These are phyloP conservation scores for Huntiella savannae DNA, from an alignment of 2,329 filamentous ascomycete species.

Conservation along the genomic window DNA sequence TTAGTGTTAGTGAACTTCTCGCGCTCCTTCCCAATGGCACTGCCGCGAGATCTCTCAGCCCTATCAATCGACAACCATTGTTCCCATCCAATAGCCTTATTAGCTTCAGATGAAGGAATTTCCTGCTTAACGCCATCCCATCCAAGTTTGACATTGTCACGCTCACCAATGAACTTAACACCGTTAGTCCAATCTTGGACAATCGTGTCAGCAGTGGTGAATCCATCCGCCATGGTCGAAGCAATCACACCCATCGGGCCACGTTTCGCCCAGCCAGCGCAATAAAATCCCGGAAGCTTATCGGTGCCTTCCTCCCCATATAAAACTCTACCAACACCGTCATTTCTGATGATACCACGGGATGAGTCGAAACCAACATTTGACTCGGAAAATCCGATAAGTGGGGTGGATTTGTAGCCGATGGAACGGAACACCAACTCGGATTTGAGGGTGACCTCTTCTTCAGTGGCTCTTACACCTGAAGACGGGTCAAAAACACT, in stretches of 20 bases:
- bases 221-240: constrained; percentile 88
- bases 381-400: constrained; percentile 55
- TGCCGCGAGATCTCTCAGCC: constrained; percentile 52
- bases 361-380: constrained; percentile 60
- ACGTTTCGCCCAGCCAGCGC: constrained; percentile 88
- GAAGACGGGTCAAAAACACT: constrained; percentile 35
- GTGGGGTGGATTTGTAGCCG: constrained; percentile 67
- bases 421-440: constrained; percentile 79
- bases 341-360: constrained; percentile 64
- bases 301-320: constrained; percentile 15
- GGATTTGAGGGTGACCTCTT: constrained; percentile 37
- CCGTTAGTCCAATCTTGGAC: constrained; percentile 49
- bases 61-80: constrained; percentile 72
- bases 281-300: constrained; percentile 55
- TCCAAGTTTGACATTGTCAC: constrained; percentile 24
- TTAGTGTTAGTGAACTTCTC: constrained; percentile 44
- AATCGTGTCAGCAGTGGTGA: constrained; percentile 70
- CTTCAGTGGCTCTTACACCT: constrained; percentile 28
- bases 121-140: constrained; percentile 61
- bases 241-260: constrained; percentile 93
- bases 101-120: neutral
- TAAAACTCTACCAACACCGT: constrained; percentile 53
- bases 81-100: constrained; percentile 49
- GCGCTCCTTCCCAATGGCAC: constrained; percentile 51
- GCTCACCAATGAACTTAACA: constrained; percentile 20